phyloP scores from a whole-genome alignment of 2,329 filamentous ascomycete genomes.

The Rhinocladiella mackenziei region DNA sequence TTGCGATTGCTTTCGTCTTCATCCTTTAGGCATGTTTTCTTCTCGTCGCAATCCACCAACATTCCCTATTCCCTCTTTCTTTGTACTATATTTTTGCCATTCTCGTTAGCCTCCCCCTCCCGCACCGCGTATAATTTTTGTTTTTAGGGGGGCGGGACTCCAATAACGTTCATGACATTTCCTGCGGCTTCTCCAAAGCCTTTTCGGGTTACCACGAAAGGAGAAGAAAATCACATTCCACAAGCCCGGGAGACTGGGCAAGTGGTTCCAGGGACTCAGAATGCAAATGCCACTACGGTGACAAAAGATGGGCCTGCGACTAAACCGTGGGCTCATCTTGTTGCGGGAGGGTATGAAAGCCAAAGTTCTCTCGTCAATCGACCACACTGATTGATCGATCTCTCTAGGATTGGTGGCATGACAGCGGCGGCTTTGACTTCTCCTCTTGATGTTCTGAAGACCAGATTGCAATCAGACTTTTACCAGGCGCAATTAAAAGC shows the following conservation, averaged over 20 bases:
- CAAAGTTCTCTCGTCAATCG: slow-evolving; percentile 8
- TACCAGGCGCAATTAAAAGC: slow-evolving; percentile 79
- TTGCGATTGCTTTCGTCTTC: neutral
- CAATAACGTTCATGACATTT: slow-evolving; percentile 30
- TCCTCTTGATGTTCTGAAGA: slow-evolving; percentile 90
- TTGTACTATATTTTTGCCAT: too few species aligned
- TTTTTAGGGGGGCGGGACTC: too few species aligned
- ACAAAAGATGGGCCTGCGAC: slow-evolving; percentile 41
- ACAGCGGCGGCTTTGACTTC: slow-evolving; percentile 88
- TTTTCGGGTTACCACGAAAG: slow-evolving; percentile 25
- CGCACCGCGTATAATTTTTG: too few species aligned
- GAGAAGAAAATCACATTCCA: slow-evolving; percentile 23
- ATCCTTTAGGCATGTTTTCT: too few species aligned
- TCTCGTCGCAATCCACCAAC: too few species aligned
- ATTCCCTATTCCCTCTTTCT: too few species aligned
- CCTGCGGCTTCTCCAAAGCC: slow-evolving; percentile 22
- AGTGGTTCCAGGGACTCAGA: slow-evolving; percentile 32
- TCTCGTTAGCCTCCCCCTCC: too few species aligned
- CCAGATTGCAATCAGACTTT: slow-evolving; percentile 87
- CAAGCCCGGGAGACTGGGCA: slow-evolving; percentile 40
- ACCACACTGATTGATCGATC: slow-evolving; percentile 22
- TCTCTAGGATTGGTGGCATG: slow-evolving; percentile 74
- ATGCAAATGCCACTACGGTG: slow-evolving; percentile 25
- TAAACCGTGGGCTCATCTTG: slow-evolving; percentile 87
- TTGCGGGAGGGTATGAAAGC: slow-evolving; percentile 74